These are phyloP conservation scores for Aspergillus versicolor DNA, from an alignment of 2,329 filamentous ascomycete species.

Conservation along the genomic window DNA sequence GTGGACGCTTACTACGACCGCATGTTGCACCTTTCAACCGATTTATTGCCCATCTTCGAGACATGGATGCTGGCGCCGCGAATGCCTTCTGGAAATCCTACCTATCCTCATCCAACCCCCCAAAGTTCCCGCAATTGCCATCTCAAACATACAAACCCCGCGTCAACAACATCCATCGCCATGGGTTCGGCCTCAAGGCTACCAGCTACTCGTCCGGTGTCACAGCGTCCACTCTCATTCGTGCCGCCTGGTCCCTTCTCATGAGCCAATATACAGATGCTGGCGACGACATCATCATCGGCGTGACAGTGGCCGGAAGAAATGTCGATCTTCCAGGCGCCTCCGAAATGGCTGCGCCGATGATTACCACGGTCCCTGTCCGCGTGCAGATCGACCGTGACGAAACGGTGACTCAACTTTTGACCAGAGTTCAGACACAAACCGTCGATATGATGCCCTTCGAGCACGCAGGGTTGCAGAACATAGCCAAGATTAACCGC, in stretches of 20 bases:
- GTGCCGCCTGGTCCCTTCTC: neutral
- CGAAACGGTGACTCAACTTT: constrained; percentile 44
- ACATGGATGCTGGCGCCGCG: neutral
- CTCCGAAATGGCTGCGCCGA: constrained; percentile 31
- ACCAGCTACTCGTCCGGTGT: neutral
- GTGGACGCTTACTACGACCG: neutral
- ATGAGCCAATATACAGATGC: neutral
- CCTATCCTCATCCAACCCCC: neutral
- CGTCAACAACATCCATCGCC: neutral
- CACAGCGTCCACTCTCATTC: neutral
- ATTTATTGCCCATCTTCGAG: neutral
- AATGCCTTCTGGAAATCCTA: neutral
- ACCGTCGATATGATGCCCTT: constrained; percentile 56
- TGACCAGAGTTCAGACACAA: constrained; percentile 55
- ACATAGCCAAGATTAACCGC: constrained; percentile 45
- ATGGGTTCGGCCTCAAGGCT: neutral
- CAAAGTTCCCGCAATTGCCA: neutral
- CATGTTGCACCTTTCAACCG: neutral
- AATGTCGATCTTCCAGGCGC: constrained; percentile 30
- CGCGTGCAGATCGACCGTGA: constrained; percentile 10
- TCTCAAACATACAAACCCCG: neutral
- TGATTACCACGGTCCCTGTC: constrained; percentile 18
- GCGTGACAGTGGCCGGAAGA: neutral
- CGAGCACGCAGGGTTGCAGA: constrained; percentile 55
- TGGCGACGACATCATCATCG: neutral